Conservation (phyloP, 1,284 basidiomycete genomes). For the Tranzscheliella williamsii region DNA sequence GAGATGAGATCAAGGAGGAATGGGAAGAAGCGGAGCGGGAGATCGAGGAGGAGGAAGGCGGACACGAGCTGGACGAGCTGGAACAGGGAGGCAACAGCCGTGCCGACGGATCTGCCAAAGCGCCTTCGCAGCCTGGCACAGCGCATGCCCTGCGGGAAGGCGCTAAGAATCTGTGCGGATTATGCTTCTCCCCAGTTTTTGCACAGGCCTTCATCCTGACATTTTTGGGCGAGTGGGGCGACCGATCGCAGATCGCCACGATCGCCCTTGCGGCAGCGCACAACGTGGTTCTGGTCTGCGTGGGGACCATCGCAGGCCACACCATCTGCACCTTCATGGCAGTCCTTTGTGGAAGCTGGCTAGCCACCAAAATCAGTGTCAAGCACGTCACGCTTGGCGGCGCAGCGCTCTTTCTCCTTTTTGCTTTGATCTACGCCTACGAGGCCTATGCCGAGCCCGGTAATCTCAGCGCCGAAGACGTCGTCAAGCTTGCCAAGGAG, state of each 20-base stretch:
- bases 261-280: slow-evolving; percentile 93
- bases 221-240: slow-evolving; percentile 98
- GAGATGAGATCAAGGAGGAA: slow-evolving; percentile 66
- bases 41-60: slow-evolving; percentile 80
- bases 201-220: slow-evolving; percentile 93
- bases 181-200: slow-evolving; percentile 87
- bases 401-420: slow-evolving; percentile 78
- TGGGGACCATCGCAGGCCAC: slow-evolving; percentile 89
- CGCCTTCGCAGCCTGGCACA: background rate
- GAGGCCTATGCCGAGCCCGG: slow-evolving; percentile 59
- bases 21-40: slow-evolving; percentile 71
- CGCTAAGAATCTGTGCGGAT: slow-evolving; percentile 76
- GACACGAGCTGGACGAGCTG: slow-evolving; percentile 69
- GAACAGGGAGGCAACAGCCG: slow-evolving; percentile 28
- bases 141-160: slow-evolving; percentile 66
- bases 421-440: slow-evolving; percentile 65
- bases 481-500: background rate
- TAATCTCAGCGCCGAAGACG: background rate
- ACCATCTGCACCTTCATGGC: slow-evolving; percentile 84
- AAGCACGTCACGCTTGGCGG: slow-evolving; percentile 76
- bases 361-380: slow-evolving; percentile 64
- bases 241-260: slow-evolving; percentile 94
- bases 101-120: background rate
- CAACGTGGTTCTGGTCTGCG: slow-evolving; percentile 77
- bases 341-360: slow-evolving; percentile 83